Evolutionary conservation across 768 basidiomycete species (phyloP), one percentile per base, ranked within the genome.

Genomic region (Leccinellum luteum): DNA sequence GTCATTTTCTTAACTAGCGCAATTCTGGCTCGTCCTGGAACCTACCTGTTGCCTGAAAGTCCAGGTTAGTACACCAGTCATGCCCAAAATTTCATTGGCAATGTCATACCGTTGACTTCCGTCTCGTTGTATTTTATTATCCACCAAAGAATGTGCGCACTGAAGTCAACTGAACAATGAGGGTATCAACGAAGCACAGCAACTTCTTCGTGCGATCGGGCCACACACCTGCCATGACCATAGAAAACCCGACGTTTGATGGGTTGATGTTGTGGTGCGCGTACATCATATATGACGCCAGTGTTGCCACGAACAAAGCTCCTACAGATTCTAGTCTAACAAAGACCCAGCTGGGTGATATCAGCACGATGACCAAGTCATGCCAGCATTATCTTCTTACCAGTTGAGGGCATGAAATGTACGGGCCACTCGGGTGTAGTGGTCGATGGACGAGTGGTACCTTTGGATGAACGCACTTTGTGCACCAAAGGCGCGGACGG

Each of bases 401-500:
- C 58, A 61, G 55, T 73, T 72, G 9, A 72, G 56, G 50, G 66
- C 64, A 52, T 76, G 75, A 66, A 69, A 71, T 0, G 61, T 60
- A 12, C 67, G 60, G 4, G 66, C 63, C 9, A 62, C 53, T 13
- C 58, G 52, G 25, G 62, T 60, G 41, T 74, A 78, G 45, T 69
- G 72, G 56, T 79, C 73, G n/a, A 77, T 71, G 8, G 70, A 62
- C 28, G 66, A 60, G 43, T 68, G 55, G 23, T 71, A 64, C 56
- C 74, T 59, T 65, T 14, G 52, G 56, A 48, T 65, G 66, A 59
- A 77, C 38, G 54, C 23, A 10, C 62, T 23, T 59, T 59, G 50
- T 69, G 77, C 76, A 7, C 75, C 76, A 60, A 73, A 78, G 0
- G 78, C 77, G 21, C 78, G 63, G 51, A 79, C 74, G 2, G 74